phyloP scores from a whole-genome alignment of 768 basidiomycete genomes.

The Tremella fuciformis region DNA sequence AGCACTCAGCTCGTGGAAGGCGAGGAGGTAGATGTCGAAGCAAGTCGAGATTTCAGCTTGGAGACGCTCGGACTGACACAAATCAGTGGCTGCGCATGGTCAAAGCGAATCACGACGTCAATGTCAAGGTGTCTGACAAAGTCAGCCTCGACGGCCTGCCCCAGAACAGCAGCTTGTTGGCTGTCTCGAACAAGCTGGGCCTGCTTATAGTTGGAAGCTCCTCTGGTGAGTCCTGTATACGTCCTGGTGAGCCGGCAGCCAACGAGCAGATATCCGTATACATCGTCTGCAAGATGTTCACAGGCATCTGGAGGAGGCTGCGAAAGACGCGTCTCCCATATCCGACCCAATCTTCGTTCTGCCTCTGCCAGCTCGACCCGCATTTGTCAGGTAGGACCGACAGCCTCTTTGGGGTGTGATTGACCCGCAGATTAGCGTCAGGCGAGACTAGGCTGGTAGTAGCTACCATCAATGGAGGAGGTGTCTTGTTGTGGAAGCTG shows the following conservation, averaged over 20 bases:
- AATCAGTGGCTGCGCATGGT: constrained; percentile 45
- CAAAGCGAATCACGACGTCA: constrained; percentile 47
- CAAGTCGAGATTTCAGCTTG: constrained; percentile 15
- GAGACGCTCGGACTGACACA: not conserved
- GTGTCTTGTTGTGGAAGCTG: constrained; percentile 21
- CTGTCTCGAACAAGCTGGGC: constrained; percentile 43
- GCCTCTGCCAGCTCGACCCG: constrained; percentile 33
- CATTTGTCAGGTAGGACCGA: constrained; percentile 35
- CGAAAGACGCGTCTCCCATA: constrained; percentile 28
- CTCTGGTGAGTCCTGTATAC: constrained; percentile 23
- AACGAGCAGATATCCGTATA: constrained; percentile 34
- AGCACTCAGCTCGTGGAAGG: constrained; percentile 32
- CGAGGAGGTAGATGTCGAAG: constrained; percentile 46
- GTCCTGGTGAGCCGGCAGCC: not conserved
- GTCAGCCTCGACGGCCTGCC: constrained; percentile 42
- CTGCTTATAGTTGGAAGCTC: constrained; percentile 37
- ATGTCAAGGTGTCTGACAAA: constrained; percentile 42
- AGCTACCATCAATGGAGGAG: constrained; percentile 23
- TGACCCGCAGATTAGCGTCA: constrained; percentile 30
- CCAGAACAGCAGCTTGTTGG: constrained; percentile 43
- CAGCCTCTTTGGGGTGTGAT: constrained; percentile 4
- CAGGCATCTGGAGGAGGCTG: constrained; percentile 26
- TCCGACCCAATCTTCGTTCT: constrained; percentile 21
- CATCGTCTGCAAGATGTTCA: constrained; percentile 36
- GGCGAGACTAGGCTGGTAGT: constrained; percentile 36